Evolutionary conservation across 768 basidiomycete species (phyloP), one percentile per base, ranked within the genome.

Genomic region (Leucocoprinus leucothites): DNA sequence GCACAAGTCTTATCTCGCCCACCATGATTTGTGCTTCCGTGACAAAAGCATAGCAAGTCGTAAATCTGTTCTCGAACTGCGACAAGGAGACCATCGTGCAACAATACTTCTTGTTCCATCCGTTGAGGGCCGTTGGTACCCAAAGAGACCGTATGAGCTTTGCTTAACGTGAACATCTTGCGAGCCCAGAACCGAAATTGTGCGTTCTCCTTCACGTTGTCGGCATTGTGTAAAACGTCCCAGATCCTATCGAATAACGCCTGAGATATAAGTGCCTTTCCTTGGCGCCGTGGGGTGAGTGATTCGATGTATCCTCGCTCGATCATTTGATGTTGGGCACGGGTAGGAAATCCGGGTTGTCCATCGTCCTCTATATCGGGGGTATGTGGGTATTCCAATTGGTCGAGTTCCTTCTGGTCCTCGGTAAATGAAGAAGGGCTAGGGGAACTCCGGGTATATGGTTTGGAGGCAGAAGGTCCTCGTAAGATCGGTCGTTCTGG

Each of bases 161-260:
- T 70, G 60, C 76, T 74, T 6, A 86, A 62, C 42, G 68, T 73
- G 65, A 92, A 92, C 84, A 87, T 91, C 74, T 88, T 89, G 63
- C 88, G 84, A 11, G 84, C 89, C 89, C 89, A 91, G 69, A 85
- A 89, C 40, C 87, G 80, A 67, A 91, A 91, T 63, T 90, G 87
- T 1, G 88, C 79, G 1, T 81, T 84, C 57, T 75, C 72, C 21
- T 72, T 73, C 18, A 62, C 63, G 24, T 72, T 67, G 1, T 77
- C 73, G 5, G 82, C 81, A 52, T 79, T 69, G 35, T 79, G 75
- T 22, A 91, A 73, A 19, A 87, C 82, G 59, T 82, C 79, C 80
- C 86, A 85, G 67, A 91, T 84, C 43, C 82, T 73, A 71, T 86
- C 85, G 64, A 89, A 89, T 75, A 86, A 75, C 28, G 69, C 69